Evolutionary conservation across 768 basidiomycete genomes (phyloP).

Genomic region (Collybiopsis confluens): DNA sequence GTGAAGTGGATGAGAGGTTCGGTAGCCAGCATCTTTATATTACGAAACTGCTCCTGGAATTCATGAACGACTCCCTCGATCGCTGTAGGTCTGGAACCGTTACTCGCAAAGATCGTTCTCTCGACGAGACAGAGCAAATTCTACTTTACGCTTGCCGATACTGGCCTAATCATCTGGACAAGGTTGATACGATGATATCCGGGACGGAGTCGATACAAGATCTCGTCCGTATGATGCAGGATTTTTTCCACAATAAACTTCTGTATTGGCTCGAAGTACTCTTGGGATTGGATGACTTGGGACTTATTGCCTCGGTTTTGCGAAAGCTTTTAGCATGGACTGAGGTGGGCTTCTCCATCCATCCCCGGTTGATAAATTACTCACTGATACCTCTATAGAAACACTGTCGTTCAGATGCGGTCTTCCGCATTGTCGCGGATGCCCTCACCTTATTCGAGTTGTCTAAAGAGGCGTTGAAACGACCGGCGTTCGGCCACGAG

Average conservation of each 20-base stretch:
- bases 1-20: background rate
- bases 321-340: background rate
- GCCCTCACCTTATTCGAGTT: background rate
- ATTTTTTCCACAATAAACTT: background rate
- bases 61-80: background rate
- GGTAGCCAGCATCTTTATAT: background rate
- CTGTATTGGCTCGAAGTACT: slow-evolving; percentile 6
- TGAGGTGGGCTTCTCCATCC: background rate
- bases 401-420: background rate
- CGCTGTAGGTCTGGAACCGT: background rate
- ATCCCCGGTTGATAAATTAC: background rate
- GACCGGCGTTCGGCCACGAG: background rate
- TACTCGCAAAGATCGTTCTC: background rate
- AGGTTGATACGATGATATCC: background rate
- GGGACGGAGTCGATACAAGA: background rate
- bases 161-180: background rate
- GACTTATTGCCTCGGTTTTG: background rate
- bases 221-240: background rate
- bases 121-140: background rate
- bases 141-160: slow-evolving; percentile 1
- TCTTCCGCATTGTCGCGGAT: background rate
- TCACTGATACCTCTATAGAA: background rate
- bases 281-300: background rate
- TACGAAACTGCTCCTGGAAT: background rate
- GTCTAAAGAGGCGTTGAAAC: background rate